Evolutionary conservation across 257 asterid genomes (phyloP).

Genomic region (Vinca minor): DNA sequence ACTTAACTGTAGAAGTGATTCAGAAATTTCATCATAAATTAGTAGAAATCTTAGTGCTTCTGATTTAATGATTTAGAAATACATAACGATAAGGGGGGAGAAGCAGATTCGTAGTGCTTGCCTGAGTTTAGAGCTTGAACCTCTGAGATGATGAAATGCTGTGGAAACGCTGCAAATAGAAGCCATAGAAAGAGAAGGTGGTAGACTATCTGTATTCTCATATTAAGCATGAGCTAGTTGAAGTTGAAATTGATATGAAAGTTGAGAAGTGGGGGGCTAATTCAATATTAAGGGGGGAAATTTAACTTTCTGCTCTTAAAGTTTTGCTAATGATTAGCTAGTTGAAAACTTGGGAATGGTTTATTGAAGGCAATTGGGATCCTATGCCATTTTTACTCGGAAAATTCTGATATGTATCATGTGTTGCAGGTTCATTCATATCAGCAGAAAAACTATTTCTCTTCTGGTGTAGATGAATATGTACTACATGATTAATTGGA

Average conservation of each 20-base stretch:
- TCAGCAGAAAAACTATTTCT: too few species aligned
- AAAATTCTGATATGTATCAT: too few species aligned
- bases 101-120: too few species aligned
- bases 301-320: constrained; percentile 9
- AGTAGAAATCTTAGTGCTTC: too few species aligned
- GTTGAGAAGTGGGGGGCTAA: constrained; percentile 21
- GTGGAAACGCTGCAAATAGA: constrained; percentile 24
- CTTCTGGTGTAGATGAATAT: too few species aligned
- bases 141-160: too few species aligned
- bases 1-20: constrained; percentile 29
- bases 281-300: constrained; percentile 8
- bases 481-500: too few species aligned
- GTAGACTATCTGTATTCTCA: constrained; percentile 25
- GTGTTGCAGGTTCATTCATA: too few species aligned
- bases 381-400: constrained; percentile 28
- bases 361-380: constrained; percentile 27
- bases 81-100: not conserved
- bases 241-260: constrained; percentile 19
- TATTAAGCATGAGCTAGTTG: constrained; percentile 19
- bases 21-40: not conserved
- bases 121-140: constrained; percentile 35
- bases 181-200: constrained; percentile 35
- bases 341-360: constrained; percentile 24
- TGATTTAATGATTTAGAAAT: not conserved
- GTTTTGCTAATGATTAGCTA: constrained; percentile 31